phyloP scores from a whole-genome alignment of 169 alveolate species.

The Neospora caninum region DNA sequence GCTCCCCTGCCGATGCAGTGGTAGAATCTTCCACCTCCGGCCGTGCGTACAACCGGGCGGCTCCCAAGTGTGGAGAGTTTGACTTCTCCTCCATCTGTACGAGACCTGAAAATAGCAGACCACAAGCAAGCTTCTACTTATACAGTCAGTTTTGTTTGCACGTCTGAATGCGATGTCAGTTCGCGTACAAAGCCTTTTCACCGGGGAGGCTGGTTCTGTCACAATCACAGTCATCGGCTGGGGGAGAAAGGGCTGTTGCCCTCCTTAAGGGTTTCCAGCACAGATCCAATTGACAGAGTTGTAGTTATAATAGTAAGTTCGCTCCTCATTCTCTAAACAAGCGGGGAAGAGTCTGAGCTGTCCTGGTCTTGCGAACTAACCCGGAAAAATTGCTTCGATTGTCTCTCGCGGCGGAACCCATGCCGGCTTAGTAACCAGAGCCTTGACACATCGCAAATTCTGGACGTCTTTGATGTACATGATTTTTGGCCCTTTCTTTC shows the following conservation, averaged over 20 bases:
- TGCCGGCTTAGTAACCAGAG: neutral
- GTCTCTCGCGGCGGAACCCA: constrained; percentile 30
- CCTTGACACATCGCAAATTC: neutral
- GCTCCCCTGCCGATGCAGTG: neutral
- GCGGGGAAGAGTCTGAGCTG: too few species aligned
- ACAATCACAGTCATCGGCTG: too few species aligned
- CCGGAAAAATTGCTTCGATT: constrained; percentile 17
- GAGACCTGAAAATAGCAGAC: neutral
- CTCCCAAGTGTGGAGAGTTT: neutral
- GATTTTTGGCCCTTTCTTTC: neutral
- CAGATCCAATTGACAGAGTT: too few species aligned
- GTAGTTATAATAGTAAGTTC: too few species aligned
- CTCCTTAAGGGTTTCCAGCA: too few species aligned
- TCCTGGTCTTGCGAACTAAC: neutral
- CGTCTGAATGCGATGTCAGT: too few species aligned
- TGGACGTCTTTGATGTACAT: neutral
- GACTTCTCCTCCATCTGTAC: neutral
- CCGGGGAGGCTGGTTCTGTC: too few species aligned
- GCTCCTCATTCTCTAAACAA: too few species aligned
- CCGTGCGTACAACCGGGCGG: neutral
- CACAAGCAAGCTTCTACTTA: neutral
- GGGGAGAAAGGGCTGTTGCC: too few species aligned
- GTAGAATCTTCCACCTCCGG: neutral
- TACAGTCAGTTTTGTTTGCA: too few species aligned
- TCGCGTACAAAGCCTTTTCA: too few species aligned